Evolutionary conservation across 2,329 filamentous ascomycete species (phyloP).

Genomic region (Ramichloridium luteum): DNA sequence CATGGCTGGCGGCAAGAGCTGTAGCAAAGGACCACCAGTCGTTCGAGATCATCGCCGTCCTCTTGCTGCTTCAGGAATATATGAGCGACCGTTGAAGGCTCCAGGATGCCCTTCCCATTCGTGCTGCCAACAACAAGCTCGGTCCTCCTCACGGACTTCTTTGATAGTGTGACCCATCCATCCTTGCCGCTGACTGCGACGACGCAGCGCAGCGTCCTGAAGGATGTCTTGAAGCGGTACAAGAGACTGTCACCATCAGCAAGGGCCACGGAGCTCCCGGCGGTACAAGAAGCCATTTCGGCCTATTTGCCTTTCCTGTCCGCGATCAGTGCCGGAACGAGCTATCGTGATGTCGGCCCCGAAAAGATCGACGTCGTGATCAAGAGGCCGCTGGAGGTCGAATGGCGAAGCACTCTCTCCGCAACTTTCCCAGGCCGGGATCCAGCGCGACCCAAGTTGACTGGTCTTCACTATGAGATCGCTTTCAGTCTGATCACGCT

Average conservation of each 20-base stretch:
- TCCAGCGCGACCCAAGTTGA: constrained; percentile 53
- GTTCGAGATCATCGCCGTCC: too few relatives aligned
- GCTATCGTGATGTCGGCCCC: constrained; percentile 32
- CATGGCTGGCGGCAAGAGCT: too few relatives aligned
- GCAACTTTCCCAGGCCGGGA: constrained; percentile 53
- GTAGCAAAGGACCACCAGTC: constrained; percentile 1
- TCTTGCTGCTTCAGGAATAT: too few relatives aligned
- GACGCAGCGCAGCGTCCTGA: constrained; percentile 70
- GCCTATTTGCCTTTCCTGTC: constrained; percentile 76
- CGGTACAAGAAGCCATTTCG: constrained; percentile 56
- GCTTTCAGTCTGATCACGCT: constrained; percentile 67
- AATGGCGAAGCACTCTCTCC: constrained; percentile 74
- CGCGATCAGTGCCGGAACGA: constrained; percentile 60
- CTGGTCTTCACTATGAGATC: constrained; percentile 70
- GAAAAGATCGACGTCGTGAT: constrained; percentile 59
- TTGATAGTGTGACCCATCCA: constrained; percentile 72
- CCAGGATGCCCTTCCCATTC: constrained; percentile 95
- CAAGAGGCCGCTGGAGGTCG: constrained; percentile 52
- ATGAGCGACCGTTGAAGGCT: too few relatives aligned
- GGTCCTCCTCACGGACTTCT: constrained; percentile 66
- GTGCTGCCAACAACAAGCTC: constrained; percentile 78
- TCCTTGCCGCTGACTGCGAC: constrained; percentile 74
- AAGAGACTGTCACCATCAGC: constrained; percentile 68
- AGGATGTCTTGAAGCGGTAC: constrained; percentile 74
- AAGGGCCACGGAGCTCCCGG: constrained; percentile 57